A percentile compares a stretch with the other conserved stretches of the same genome.
These are phyloP conservation scores for Dactylellina sp. DNA, from an alignment of 2,329 filamentous ascomycete genomes.

Conservation along the genomic window DNA sequence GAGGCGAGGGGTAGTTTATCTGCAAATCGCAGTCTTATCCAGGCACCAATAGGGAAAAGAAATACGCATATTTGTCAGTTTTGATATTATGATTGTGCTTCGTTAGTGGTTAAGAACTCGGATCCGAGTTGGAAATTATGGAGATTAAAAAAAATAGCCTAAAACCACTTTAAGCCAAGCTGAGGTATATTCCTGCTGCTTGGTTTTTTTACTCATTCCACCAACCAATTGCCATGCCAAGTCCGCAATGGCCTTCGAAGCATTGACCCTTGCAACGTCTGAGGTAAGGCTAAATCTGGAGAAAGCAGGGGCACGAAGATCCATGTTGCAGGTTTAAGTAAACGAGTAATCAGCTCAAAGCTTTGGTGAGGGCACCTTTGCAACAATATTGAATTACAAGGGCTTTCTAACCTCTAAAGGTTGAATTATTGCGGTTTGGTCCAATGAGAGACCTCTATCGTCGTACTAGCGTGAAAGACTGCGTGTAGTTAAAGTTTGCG, in stretches of 20 bases:
- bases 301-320: neutral
- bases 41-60: too few species aligned
- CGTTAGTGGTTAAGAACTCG: too few species aligned
- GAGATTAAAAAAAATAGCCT: conserved; percentile 25
- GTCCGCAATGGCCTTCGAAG: conserved; percentile 10
- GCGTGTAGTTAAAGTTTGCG: too few species aligned
- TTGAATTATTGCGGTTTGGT: neutral
- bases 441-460: too few species aligned
- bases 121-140: neutral
- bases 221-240: conserved; percentile 39
- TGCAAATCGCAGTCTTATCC: too few species aligned
- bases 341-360: conserved; percentile 11
- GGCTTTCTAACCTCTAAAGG: too few species aligned
- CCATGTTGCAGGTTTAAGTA: neutral
- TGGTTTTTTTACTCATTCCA: conserved; percentile 15
- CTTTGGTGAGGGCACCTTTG: neutral
- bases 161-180: conserved; percentile 5
- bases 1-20: too few species aligned
- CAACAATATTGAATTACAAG: too few species aligned
- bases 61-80: too few species aligned
- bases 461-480: too few species aligned
- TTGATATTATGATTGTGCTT: too few species aligned
- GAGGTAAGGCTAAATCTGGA: conserved; percentile 41
- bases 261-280: conserved; percentile 17
- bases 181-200: conserved; percentile 17